Base-by-base conservation (phyloP, 805 yeast genomes). In the Candida xyloterini region DNA sequence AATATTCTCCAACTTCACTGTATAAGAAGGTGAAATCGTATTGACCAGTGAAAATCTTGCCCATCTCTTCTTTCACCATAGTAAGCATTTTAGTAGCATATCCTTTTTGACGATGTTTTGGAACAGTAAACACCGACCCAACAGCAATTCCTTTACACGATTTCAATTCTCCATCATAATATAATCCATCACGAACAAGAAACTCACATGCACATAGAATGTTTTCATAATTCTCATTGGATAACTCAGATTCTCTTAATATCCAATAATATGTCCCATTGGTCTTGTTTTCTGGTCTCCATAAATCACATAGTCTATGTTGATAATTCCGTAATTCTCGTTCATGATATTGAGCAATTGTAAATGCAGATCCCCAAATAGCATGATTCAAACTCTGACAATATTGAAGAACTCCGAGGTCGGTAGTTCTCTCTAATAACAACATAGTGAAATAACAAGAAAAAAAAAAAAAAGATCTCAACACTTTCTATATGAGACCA, bases 1-100 rank as follows among this genome's bases (percentile, higher is more conserved):
- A 88, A 50, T 73, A 85, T 23, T 69, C 72, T 11, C 84, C 91
- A 15, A 84, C 77, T 34, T 81, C 93, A 46, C 91, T 81, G 69
- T 85, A 86, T 36, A 87, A 68, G 28, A 67, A 66, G 26, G 70
- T 58, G 23, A 67, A 58, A 20, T 57, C 57, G 23, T 58, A 31
- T 3, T 59, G 45, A 16, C 63, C 71, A 42, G 25, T 15, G 8
- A 55, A 56, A 7, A 49, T 10, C 2, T 44, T 28, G 5, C 25
- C 25, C 30, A 55, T 30, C 29, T 44, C 14, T 5, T 58, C 48
- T 38, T 65, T 61, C 26, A 76, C 48, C 16, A 40, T 33, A 10
- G 41, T 41, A 30, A 81, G 60, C 81, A 81, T 71, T 20, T 42
- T 38, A 7, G 57, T 57, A 0, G 84, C 84, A 51, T 76, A 78